phyloP scores from a whole-genome alignment of 768 basidiomycete species.

The Amanita fuliginea region DNA sequence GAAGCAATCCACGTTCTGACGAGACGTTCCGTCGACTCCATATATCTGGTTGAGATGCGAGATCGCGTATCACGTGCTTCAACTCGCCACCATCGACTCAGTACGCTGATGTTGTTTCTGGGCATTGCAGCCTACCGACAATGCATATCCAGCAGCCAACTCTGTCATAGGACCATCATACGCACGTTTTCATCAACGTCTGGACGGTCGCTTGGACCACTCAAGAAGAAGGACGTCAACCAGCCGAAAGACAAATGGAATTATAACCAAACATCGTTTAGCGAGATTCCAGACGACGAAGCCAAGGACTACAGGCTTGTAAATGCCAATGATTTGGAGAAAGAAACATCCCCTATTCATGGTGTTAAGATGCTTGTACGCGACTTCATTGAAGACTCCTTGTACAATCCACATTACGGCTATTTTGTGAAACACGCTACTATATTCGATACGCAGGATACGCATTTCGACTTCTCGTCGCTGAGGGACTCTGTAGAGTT shows the following conservation, averaged over 20 bases:
- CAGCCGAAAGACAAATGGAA: conserved; percentile 58
- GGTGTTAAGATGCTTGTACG: conserved; percentile 89
- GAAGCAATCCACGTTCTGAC: conserved; percentile 68
- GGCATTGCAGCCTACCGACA: conserved; percentile 18
- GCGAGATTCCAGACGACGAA: conserved; percentile 33
- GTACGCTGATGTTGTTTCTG: conserved; percentile 25
- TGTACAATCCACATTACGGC: conserved; percentile 97
- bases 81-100: background rate
- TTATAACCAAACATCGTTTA: conserved; percentile 59
- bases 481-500: conserved; percentile 68
- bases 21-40: conserved; percentile 33
- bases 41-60: conserved; percentile 8
- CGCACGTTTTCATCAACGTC: conserved; percentile 14
- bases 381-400: conserved; percentile 92
- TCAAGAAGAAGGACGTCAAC: conserved; percentile 10
- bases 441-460: conserved; percentile 65
- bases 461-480: conserved; percentile 53
- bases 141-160: conserved; percentile 12
- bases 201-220: conserved; percentile 8
- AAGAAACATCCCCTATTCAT: conserved; percentile 47
- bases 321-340: conserved; percentile 61
- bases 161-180: conserved; percentile 7
- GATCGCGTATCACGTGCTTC: background rate
- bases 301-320: conserved; percentile 39
- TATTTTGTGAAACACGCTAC: conserved; percentile 92